Conservation (phyloP, 2,329 filamentous ascomycete species). For the Hymenoscyphus albidus region DNA sequence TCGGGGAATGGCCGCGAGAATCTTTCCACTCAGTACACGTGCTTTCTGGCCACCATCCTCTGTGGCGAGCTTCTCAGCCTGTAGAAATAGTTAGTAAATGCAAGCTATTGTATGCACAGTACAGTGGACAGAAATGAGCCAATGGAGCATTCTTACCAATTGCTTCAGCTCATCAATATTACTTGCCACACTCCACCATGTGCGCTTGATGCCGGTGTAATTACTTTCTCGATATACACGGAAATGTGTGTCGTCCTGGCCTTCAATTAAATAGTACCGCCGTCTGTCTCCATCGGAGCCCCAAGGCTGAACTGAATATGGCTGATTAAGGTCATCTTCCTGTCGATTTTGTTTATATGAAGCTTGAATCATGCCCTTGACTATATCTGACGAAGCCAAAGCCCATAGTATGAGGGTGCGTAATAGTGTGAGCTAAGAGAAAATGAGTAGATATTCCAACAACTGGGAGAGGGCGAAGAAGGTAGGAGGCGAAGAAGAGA, state of each 20-base stretch:
- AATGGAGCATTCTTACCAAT: conserved; percentile 6
- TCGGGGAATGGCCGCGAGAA: conserved; percentile 73
- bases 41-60: conserved; percentile 80
- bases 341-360: conserved; percentile 86
- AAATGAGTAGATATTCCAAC: neutral
- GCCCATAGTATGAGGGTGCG: conserved; percentile 84
- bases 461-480: neutral
- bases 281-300: conserved; percentile 85
- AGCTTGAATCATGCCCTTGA: conserved; percentile 78
- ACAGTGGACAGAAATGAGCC: neutral
- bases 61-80: conserved; percentile 72
- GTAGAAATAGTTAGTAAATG: conserved; percentile 27
- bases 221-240: conserved; percentile 93
- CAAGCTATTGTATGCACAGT: neutral
- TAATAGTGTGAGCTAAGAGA: conserved; percentile 69
- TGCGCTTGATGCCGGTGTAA: conserved; percentile 66
- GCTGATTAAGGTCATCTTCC: conserved; percentile 74
- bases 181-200: conserved; percentile 92
- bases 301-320: conserved; percentile 86
- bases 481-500: neutral
- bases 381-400: conserved; percentile 77
- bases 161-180: conserved; percentile 77
- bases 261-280: conserved; percentile 90
- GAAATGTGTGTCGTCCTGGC: conserved; percentile 89
- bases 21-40: conserved; percentile 71